Evolutionary conservation across 768 basidiomycete genomes (phyloP).

Genomic region (Rhodosporidiobolus sp.): DNA sequence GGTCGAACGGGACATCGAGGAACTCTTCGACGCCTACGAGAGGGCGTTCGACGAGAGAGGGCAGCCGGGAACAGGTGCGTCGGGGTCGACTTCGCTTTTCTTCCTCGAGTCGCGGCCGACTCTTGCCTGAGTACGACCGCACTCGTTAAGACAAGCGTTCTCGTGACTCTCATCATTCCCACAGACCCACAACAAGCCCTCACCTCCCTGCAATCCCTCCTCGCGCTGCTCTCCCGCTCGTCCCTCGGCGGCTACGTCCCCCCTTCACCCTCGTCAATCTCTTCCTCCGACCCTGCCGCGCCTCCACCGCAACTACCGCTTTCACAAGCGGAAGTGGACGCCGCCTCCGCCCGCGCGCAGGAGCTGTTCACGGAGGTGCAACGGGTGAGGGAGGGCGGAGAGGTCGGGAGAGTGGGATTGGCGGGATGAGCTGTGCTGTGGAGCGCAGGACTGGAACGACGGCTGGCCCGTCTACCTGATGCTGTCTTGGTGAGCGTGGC

Average conservation of each 20-base stretch:
- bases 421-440: background rate
- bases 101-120: no score
- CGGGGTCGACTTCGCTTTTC: background rate
- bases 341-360: background rate
- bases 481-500: no score
- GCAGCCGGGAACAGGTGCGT: background rate
- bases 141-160: background rate
- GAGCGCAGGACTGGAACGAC: background rate
- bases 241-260: constrained; percentile 19
- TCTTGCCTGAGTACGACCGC: background rate
- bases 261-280: background rate
- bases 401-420: background rate
- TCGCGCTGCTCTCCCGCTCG: constrained; percentile 17
- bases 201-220: background rate
- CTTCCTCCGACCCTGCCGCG: background rate
- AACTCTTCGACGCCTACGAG: background rate
- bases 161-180: background rate
- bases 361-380: background rate
- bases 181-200: background rate
- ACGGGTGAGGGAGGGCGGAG: background rate
- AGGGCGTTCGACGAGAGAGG: background rate
- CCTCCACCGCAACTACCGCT: background rate
- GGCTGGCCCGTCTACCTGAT: no score
- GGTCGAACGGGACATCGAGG: background rate
- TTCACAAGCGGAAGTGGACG: background rate